Percentiles rank a stretch among this genome's conserved stretches.
Conservation (phyloP, 768 basidiomycete genomes). For the Pleurotus eryngii region DNA sequence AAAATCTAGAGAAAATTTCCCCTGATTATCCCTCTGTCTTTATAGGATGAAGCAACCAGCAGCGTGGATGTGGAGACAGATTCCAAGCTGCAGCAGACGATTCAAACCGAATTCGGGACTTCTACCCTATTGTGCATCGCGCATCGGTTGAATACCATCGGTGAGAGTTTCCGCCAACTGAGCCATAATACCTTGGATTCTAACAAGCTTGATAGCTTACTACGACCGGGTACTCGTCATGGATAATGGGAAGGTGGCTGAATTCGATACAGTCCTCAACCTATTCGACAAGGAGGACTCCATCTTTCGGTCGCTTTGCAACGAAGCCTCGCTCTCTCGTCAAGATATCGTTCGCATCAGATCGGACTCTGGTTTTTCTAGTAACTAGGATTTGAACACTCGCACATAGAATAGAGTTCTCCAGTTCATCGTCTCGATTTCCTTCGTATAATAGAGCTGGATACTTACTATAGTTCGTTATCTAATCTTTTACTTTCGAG, state of each 20-base stretch:
- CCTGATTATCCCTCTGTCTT: not conserved
- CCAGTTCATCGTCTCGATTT: too few relatives aligned
- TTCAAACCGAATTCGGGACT: conserved; percentile 53
- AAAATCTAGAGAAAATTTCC: too few relatives aligned
- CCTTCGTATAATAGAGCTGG: too few relatives aligned
- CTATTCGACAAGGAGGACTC: conserved; percentile 60
- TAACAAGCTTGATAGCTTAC: conserved; percentile 34
- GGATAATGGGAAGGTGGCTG: conserved; percentile 64
- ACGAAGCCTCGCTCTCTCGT: conserved; percentile 56
- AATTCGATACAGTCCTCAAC: conserved; percentile 70
- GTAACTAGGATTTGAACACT: not conserved
- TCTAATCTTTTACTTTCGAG: too few relatives aligned
- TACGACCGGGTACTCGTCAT: conserved; percentile 74
- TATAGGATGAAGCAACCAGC: conserved; percentile 61
- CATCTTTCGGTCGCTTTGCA: conserved; percentile 68
- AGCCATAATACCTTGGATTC: conserved; percentile 6
- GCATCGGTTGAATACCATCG: conserved; percentile 57
- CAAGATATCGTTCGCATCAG: conserved; percentile 53
- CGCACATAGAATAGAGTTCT: too few relatives aligned
- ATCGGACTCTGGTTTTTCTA: conserved; percentile 4
- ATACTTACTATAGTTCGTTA: too few relatives aligned
- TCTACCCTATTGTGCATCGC: conserved; percentile 57
- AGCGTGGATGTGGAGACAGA: conserved; percentile 64
- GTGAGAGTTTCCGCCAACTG: conserved; percentile 21
- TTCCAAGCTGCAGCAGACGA: conserved; percentile 57